Percentiles rank a stretch among this genome's conserved stretches.
Evolutionary conservation across 805 yeast genomes (phyloP).

Genomic region (Cyberlindnera misumaiensis): DNA sequence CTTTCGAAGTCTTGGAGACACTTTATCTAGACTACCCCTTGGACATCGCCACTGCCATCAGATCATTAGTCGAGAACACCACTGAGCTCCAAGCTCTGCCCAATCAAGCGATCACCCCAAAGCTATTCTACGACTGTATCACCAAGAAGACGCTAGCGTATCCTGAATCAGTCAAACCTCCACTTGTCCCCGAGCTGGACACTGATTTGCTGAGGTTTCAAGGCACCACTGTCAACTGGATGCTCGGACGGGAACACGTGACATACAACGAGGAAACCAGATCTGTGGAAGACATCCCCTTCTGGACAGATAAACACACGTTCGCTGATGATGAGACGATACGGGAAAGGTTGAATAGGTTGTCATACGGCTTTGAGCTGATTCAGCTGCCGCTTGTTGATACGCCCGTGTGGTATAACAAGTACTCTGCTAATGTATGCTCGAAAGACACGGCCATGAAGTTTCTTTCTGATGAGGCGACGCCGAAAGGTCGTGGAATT

Average conservation of each 20-base stretch:
- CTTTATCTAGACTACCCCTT: slow-evolving; percentile 4
- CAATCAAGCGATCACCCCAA: slow-evolving; percentile 21
- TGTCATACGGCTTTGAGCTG: slow-evolving; percentile 50
- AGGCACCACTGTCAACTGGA: slow-evolving; percentile 49
- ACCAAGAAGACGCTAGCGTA: slow-evolving; percentile 35
- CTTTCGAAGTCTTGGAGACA: slow-evolving; percentile 7
- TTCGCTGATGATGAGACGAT: slow-evolving; percentile 20
- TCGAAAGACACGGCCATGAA: slow-evolving; percentile 26
- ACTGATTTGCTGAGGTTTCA: slow-evolving; percentile 45
- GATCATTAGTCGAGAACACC: slow-evolving; percentile 2
- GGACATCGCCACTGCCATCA: slow-evolving; percentile 1
- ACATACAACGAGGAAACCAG: slow-evolving; percentile 25
- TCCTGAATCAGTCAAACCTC: slow-evolving; percentile 6
- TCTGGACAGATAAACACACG: slow-evolving; percentile 13
- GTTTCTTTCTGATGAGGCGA: slow-evolving; percentile 23
- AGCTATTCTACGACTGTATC: slow-evolving; percentile 42
- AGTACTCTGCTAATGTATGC: slow-evolving; percentile 41
- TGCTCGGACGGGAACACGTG: slow-evolving; percentile 44
- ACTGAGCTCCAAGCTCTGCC: not conserved
- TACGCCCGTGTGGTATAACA: slow-evolving; percentile 38
- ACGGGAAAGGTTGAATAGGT: slow-evolving; percentile 28
- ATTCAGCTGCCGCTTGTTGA: slow-evolving; percentile 10
- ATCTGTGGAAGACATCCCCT: slow-evolving; percentile 18
- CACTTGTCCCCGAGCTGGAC: slow-evolving; percentile 36
- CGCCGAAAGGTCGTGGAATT: slow-evolving; percentile 38